Conservation (phyloP, 129 eudicot genomes). For the Centella asiatica region DNA sequence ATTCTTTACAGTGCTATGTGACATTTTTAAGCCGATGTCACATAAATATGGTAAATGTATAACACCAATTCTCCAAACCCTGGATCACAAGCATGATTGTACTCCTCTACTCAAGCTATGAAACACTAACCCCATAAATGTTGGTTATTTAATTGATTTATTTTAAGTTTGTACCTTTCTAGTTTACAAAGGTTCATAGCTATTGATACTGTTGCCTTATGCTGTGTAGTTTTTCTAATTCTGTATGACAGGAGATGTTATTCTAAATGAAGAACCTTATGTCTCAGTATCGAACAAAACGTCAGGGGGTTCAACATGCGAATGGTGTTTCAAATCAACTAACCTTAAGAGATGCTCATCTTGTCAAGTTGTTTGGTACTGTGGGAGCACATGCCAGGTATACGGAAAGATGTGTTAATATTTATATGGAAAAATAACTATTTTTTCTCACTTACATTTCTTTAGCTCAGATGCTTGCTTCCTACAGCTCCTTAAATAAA, state of each 20-base stretch:
- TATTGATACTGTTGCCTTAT: background rate
- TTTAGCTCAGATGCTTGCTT: background rate
- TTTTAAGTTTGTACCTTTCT: background rate
- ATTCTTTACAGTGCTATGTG: too few species aligned
- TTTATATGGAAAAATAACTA: background rate
- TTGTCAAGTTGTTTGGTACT: constrained; percentile 83
- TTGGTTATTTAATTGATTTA: background rate
- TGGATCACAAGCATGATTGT: background rate
- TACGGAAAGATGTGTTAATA: background rate
- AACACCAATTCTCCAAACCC: too few species aligned
- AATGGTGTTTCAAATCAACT: constrained; percentile 58
- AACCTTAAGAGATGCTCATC: constrained; percentile 77
- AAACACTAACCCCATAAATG: background rate
- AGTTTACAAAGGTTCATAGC: background rate
- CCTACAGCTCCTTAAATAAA: too few species aligned
- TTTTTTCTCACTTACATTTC: background rate
- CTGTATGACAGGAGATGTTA: constrained; percentile 52
- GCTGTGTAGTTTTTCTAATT: background rate
- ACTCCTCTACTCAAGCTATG: background rate
- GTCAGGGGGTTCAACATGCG: constrained; percentile 48
- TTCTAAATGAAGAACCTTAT: constrained; percentile 68
- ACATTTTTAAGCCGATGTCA: too few species aligned
- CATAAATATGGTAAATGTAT: too few species aligned
- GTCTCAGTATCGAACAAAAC: constrained; percentile 74
- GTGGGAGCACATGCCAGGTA: constrained; percentile 90